These are phyloP conservation scores for Penicillium digitatum DNA, from an alignment of 2,329 filamentous ascomycete genomes.

Conservation along the genomic window DNA sequence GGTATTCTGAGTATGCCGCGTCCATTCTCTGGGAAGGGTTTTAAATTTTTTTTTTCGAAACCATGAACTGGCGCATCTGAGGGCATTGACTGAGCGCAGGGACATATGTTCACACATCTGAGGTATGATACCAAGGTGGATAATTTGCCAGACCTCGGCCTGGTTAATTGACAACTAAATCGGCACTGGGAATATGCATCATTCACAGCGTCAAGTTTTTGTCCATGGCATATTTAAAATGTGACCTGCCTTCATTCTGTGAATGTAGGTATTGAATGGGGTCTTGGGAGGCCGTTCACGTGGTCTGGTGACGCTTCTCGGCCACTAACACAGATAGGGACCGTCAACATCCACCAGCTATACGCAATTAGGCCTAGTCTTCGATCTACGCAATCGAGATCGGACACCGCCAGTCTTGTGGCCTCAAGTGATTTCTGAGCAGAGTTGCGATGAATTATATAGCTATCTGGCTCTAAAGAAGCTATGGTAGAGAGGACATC, in stretches of 20 bases:
- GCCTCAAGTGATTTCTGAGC: not conserved
- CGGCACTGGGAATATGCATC: not conserved
- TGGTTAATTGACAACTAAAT: not conserved
- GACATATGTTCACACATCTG: not conserved
- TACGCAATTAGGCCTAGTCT: constrained; percentile 2
- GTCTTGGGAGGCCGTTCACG: not conserved
- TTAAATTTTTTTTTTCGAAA: no score
- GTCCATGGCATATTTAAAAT: no score
- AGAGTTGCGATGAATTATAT: not conserved
- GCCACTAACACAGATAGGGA: constrained; percentile 3
- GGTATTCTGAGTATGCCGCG: not conserved
- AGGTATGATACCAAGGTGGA: no score
- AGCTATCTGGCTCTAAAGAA: no score
- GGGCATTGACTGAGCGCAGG: not conserved
- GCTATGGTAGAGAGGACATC: not conserved
- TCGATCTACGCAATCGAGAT: constrained; percentile 1
- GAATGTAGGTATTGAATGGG: not conserved
- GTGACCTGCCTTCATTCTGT: not conserved
- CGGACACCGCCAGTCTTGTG: constrained; percentile 2
- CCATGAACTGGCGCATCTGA: no score
- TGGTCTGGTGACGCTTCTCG: not conserved
- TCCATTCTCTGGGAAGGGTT: not conserved
- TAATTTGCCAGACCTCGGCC: not conserved
- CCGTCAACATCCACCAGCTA: constrained; percentile 2
- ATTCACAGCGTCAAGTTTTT: no score